Conservation (phyloP, 2,329 filamentous ascomycete genomes). For the Didymella arachidicola region DNA sequence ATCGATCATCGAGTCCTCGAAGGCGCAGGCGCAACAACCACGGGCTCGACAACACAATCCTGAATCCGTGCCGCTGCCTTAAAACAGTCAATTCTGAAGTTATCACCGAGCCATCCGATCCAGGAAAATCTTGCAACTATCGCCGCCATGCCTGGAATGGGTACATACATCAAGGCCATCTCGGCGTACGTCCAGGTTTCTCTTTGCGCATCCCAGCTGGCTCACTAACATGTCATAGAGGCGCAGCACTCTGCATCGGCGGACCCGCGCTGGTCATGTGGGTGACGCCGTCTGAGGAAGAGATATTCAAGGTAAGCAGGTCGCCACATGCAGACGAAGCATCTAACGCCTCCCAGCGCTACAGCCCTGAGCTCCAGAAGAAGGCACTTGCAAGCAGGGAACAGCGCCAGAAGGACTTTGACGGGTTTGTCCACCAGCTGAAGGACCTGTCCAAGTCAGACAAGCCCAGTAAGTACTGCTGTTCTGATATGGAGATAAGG, state of each 20-base stretch:
- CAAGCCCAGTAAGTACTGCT: conserved; percentile 75
- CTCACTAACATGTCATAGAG: conserved; percentile 61
- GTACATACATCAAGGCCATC: conserved; percentile 47
- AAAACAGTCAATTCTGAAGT: neutral
- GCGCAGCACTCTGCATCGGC: conserved; percentile 75
- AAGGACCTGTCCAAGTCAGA: conserved; percentile 91
- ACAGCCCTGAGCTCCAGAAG: conserved; percentile 94
- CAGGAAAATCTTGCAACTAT: neutral
- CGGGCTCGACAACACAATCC: conserved; percentile 11
- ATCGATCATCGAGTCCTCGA: conserved; percentile 19
- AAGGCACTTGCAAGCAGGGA: conserved; percentile 81
- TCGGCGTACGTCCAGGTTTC: conserved; percentile 37
- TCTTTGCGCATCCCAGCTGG: conserved; percentile 12
- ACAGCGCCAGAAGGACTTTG: conserved; percentile 82
- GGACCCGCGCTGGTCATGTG: conserved; percentile 85
- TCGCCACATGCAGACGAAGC: conserved; percentile 26
- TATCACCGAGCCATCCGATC: neutral
- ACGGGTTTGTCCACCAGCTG: conserved; percentile 82
- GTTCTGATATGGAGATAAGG: neutral
- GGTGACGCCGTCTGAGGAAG: conserved; percentile 84
- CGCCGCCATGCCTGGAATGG: conserved; percentile 37
- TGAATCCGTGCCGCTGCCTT: neutral
- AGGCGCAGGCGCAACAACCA: conserved; percentile 11
- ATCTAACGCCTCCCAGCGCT: conserved; percentile 61
- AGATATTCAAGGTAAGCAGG: conserved; percentile 72